These are phyloP conservation scores for Thermochaetoides dissita DNA, from an alignment of 2,329 filamentous ascomycete species.

Conservation along the genomic window DNA sequence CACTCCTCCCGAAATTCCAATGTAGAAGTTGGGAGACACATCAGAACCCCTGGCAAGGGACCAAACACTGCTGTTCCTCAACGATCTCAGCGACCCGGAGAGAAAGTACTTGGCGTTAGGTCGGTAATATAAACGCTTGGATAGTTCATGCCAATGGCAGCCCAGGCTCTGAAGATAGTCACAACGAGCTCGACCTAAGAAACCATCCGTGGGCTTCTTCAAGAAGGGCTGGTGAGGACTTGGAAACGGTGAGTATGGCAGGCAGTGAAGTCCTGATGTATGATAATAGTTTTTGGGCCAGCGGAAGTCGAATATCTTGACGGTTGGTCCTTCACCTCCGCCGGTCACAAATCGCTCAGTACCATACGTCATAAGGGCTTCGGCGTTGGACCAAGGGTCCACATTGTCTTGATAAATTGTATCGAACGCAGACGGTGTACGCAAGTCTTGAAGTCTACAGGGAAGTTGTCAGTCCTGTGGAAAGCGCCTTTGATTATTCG, in stretches of 20 bases:
- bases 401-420: slow-evolving; percentile 39
- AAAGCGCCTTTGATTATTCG: not conserved
- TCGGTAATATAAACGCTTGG: slow-evolving; percentile 29
- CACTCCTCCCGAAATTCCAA: slow-evolving; percentile 33
- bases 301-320: slow-evolving; percentile 43
- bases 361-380: slow-evolving; percentile 35
- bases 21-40: slow-evolving; percentile 33
- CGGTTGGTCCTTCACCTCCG: slow-evolving; percentile 26
- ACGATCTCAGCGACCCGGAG: slow-evolving; percentile 16
- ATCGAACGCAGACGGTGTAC: slow-evolving; percentile 33
- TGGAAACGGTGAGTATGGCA: slow-evolving; percentile 22
- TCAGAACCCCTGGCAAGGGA: slow-evolving; percentile 34
- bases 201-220: slow-evolving; percentile 4
- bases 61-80: slow-evolving; percentile 23
- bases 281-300: slow-evolving; percentile 34
- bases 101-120: slow-evolving; percentile 36
- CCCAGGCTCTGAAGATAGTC: slow-evolving; percentile 18
- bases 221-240: slow-evolving; percentile 20
- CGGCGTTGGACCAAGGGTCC: slow-evolving; percentile 30
- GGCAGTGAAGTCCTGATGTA: slow-evolving; percentile 33
- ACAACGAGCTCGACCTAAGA: slow-evolving; percentile 19
- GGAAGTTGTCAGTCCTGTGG: not conserved
- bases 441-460: slow-evolving; percentile 32
- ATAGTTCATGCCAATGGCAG: slow-evolving; percentile 36
- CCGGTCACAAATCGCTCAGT: slow-evolving; percentile 37